A percentile compares a stretch with the other conserved stretches of the same genome.
Evolutionary conservation across 2,329 filamentous ascomycete genomes (phyloP).

Genomic region (Atkinsonella hypoxylon): DNA sequence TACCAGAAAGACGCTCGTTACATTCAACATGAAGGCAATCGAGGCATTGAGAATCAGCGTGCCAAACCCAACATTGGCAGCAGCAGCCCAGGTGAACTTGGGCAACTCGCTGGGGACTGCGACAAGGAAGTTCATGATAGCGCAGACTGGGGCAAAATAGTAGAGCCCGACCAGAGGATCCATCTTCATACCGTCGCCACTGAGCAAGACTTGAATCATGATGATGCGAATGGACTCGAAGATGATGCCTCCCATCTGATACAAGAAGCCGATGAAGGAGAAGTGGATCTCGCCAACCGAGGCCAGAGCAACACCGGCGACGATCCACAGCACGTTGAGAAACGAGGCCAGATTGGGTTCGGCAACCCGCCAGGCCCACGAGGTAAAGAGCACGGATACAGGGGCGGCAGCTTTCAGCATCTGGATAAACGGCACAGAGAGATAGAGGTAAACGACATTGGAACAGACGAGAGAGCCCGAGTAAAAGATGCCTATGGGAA

Average conservation of each 20-base stretch:
- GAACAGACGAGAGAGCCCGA: conserved; percentile 53
- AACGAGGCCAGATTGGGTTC: conserved; percentile 32
- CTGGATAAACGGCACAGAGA: conserved; percentile 57
- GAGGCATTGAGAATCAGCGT: conserved; percentile 62
- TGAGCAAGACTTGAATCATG: conserved; percentile 77
- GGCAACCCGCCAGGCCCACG: conserved; percentile 46
- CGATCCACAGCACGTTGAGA: conserved; percentile 39
- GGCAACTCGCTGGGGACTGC: conserved; percentile 58
- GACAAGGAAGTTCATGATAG: conserved; percentile 64
- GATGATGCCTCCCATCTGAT: conserved; percentile 62
- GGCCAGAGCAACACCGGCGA: conserved; percentile 38
- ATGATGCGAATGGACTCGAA: conserved; percentile 74
- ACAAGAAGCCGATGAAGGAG: conserved; percentile 51
- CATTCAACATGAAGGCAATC: conserved; percentile 69
- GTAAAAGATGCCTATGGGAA: conserved; percentile 56
- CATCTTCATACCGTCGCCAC: conserved; percentile 69
- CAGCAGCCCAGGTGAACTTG: conserved; percentile 51
- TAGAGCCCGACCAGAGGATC: conserved; percentile 79
- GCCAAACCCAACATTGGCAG: conserved; percentile 51
- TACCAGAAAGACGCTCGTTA: conserved; percentile 79
- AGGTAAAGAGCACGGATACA: conserved; percentile 52
- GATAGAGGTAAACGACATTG: conserved; percentile 56
- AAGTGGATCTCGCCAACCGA: conserved; percentile 56
- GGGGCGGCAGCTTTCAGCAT: conserved; percentile 60
- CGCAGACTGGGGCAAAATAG: conserved; percentile 80